Conservation (phyloP, 2,329 filamentous ascomycete species). For the Kalmusia sp. region DNA sequence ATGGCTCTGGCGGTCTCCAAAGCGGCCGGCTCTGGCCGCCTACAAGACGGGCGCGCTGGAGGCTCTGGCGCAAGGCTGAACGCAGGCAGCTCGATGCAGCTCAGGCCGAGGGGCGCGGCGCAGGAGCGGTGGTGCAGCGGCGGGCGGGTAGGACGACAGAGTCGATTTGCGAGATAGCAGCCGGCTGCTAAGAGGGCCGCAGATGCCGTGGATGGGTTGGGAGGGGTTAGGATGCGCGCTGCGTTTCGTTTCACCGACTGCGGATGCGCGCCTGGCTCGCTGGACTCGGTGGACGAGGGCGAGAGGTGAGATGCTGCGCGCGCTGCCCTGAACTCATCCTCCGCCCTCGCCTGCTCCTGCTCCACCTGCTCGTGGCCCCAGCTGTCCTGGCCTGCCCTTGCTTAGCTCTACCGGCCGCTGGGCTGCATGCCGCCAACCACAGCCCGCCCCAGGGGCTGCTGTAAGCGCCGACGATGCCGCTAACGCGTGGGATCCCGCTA, state of each 20-base stretch:
- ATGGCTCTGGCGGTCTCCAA: slow-evolving; percentile 14
- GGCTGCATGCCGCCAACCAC: slow-evolving; percentile 6
- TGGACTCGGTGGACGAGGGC: slow-evolving; percentile 1
- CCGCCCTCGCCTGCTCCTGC: background rate
- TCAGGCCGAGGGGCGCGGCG: slow-evolving; percentile 25
- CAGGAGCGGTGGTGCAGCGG: slow-evolving; percentile 24
- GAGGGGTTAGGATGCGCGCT: slow-evolving; percentile 6
- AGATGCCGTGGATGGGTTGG: slow-evolving; percentile 14
- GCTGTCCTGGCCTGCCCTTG: slow-evolving; percentile 15
- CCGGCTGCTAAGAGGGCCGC: slow-evolving; percentile 24
- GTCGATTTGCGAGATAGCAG: slow-evolving; percentile 17
- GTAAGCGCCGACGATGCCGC: slow-evolving; percentile 25
- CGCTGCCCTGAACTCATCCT: background rate
- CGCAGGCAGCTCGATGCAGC: background rate
- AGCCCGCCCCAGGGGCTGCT: background rate
- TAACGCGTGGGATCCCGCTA: slow-evolving; percentile 16
- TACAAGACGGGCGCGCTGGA: slow-evolving; percentile 8
- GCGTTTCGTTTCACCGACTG: slow-evolving; percentile 25
- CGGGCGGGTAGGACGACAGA: slow-evolving; percentile 12
- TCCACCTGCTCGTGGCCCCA: slow-evolving; percentile 25
- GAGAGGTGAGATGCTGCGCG: background rate
- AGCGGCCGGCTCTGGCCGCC: slow-evolving; percentile 19
- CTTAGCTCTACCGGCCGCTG: slow-evolving; percentile 13
- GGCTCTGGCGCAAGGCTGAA: slow-evolving; percentile 28
- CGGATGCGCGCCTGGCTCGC: slow-evolving; percentile 13